Conservation (phyloP, 2,329 filamentous ascomycete species). For the Aspergillus hortae region DNA sequence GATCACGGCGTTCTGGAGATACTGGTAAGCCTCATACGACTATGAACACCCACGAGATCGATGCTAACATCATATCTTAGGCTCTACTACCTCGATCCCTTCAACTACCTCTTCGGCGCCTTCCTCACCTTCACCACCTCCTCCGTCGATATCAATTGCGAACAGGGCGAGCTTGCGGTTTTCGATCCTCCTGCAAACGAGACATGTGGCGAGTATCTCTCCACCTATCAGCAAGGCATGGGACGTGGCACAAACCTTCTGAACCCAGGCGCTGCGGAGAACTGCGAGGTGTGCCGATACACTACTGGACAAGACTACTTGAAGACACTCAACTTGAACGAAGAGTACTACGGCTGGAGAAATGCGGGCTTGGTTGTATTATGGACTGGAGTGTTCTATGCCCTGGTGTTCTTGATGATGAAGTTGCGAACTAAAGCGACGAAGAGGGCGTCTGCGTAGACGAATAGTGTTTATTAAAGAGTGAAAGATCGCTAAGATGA, state of each 20-base stretch:
- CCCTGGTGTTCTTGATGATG: neutral
- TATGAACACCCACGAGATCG: neutral
- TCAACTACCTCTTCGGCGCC: neutral
- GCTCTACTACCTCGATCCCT: conserved; percentile 1
- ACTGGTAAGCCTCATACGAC: neutral
- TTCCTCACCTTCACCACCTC: conserved; percentile 1
- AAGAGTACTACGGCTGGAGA: conserved; percentile 1
- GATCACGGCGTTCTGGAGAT: neutral
- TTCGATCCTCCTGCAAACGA: neutral
- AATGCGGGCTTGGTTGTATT: neutral
- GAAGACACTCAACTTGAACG: neutral
- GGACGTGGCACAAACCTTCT: neutral
- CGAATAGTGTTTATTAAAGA: neutral
- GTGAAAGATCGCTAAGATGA: neutral
- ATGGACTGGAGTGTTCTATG: neutral
- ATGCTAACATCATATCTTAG: neutral
- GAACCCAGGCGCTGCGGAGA: neutral
- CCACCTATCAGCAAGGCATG: neutral
- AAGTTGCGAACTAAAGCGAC: conserved; percentile 2
- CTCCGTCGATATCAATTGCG: neutral
- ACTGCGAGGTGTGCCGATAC: neutral
- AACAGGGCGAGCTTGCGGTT: neutral
- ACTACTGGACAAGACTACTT: neutral
- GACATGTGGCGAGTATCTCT: neutral
- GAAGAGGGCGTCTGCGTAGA: neutral